These are phyloP conservation scores for Lentinula detonsa DNA, from an alignment of 768 basidiomycete genomes.

Conservation along the genomic window DNA sequence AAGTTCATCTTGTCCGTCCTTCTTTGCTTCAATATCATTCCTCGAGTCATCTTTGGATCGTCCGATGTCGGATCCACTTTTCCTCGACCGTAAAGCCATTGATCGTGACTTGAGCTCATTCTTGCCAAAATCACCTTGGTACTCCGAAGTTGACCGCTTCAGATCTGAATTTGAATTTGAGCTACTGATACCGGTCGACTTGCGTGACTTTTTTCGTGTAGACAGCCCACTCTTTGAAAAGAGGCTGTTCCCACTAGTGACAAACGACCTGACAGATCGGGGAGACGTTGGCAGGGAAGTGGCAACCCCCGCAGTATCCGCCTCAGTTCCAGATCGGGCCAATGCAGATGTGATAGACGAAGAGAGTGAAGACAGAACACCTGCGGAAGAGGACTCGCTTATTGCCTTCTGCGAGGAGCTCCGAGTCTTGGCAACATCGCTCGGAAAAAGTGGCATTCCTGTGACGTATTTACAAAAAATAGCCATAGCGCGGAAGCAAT, in stretches of 20 bases:
- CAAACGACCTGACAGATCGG: background rate
- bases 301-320: constrained; percentile 8
- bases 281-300: background rate
- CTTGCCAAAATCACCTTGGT: background rate
- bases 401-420: constrained; percentile 9
- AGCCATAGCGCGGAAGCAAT: constrained; percentile 73
- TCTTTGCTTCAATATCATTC: background rate
- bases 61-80: background rate
- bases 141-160: background rate
- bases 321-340: background rate
- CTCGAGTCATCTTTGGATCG: background rate
- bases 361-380: constrained; percentile 1
- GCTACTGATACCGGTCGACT: background rate
- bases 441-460: constrained; percentile 25
- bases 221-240: background rate
- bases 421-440: constrained; percentile 1
- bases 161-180: background rate
- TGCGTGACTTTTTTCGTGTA: background rate
- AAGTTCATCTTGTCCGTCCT: background rate
- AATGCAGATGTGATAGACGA: background rate
- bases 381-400: background rate
- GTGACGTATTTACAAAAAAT: constrained; percentile 64
- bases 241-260: background rate
- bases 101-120: background rate
- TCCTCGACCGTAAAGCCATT: background rate